These are phyloP conservation scores for Picochlorum sp. DNA, from an alignment of 139 green algal genomes.

Conservation along the genomic window DNA sequence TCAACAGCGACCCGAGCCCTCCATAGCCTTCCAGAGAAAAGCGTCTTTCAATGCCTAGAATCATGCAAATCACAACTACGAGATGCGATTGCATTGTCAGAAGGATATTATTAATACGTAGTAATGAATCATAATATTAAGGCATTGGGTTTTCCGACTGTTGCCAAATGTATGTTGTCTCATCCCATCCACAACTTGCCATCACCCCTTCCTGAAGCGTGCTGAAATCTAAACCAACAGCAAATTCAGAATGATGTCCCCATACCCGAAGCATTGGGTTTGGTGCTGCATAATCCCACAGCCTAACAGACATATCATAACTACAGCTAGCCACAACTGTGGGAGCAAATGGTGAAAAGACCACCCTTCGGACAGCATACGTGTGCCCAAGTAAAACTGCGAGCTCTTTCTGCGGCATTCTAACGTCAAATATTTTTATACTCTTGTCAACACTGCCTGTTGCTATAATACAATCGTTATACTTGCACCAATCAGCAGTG, in stretches of 20 bases:
- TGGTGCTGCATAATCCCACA: constrained; percentile 78
- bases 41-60: too few species aligned
- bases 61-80: too few species aligned
- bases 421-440: constrained; percentile 83
- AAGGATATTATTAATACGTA: not conserved
- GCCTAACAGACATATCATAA: constrained; percentile 93
- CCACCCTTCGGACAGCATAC: constrained; percentile 53
- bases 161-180: constrained; percentile 32
- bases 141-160: constrained; percentile 10
- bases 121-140: not conserved
- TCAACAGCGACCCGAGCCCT: too few species aligned
- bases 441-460: constrained; percentile 90
- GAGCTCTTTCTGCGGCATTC: constrained; percentile 52
- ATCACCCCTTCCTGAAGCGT: constrained; percentile 71
- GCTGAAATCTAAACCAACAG: constrained; percentile 82
- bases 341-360: constrained; percentile 79
- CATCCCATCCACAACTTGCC: constrained; percentile 82
- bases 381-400: constrained; percentile 67
- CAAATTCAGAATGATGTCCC: constrained; percentile 88
- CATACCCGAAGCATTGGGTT: constrained; percentile 62
- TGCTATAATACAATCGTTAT: constrained; percentile 89
- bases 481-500: constrained; percentile 89
- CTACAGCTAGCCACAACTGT: constrained; percentile 65
- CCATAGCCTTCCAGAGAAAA: not conserved
- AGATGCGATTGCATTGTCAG: not conserved